Evolutionary conservation across 1,284 basidiomycete genomes (phyloP), one percentile per base, ranked within the genome.

Genomic region (Pseudozyma tsukubaensis): DNA sequence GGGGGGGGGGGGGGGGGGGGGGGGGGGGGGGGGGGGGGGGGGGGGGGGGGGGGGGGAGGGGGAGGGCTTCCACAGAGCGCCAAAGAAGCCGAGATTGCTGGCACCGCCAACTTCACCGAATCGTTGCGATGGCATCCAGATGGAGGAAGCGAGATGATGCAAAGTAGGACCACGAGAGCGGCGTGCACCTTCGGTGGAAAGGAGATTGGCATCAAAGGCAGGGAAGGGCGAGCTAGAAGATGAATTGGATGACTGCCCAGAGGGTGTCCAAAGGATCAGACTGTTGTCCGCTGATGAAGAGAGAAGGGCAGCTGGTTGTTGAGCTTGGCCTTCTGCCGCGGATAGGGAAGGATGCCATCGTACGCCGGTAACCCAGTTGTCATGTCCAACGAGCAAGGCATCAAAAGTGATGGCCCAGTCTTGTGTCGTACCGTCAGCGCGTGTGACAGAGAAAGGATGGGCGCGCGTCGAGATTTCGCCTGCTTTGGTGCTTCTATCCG

Each of bases 161-260:
- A 48, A 56, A 18, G 60, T 66, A 5, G 65, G 76, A 90, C 67
- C 55, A 21, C 44, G 61, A 53, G 72, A 50, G 40, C 47, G 52
- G 34, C 29, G 45, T 12, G 50, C 63, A 57, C 39, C 80, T 70
- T 19, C 58, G 18, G 59, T 54, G 11, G 76, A 73, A 36, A 78
- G 59, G 81, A 93, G 92, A 4, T 42, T 34, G 12, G 29, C 36
- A 56, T 91, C 91, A 32, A 73, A 67, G 11, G 51, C 39, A 19
- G 72, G 45, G 49, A 74, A 71, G 49, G 67, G 55, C n/a, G 58
- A 52, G 14, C 14, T 11, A 3, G 55, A 35, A 9, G 43, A 7
- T 2, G 34, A 19, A 1, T 58, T 49, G 10, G 56, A 36, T 5
- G 43, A 13, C 14, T 37, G 44, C 8, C 67, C 63, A 24, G 71